phyloP scores from a whole-genome alignment of 2,329 filamentous ascomycete species.

The Chrysosporium queenslandicum region DNA sequence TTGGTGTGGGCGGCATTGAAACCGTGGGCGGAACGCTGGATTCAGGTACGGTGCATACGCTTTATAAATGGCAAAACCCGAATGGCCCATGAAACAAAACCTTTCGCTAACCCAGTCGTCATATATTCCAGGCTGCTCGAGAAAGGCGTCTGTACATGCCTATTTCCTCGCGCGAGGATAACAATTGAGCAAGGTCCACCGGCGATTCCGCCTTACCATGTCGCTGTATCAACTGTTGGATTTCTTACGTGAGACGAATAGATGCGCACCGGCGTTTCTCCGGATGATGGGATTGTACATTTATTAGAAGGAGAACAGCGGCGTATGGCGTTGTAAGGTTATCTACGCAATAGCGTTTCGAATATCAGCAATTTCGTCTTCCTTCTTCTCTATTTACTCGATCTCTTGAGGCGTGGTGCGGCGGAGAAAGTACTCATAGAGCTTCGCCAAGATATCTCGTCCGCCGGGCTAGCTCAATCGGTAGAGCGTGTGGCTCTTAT shows the following conservation, averaged over 20 bases:
- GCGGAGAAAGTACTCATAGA: neutral
- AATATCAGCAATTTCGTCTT: neutral
- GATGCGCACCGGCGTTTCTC: neutral
- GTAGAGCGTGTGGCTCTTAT: conserved; percentile 44
- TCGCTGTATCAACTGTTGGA: too few relatives aligned
- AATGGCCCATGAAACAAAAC: too few relatives aligned
- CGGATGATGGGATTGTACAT: too few relatives aligned
- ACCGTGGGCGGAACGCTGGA: conserved; percentile 50
- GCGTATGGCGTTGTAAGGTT: neutral
- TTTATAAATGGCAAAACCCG: too few relatives aligned
- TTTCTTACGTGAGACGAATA: neutral
- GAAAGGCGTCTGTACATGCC: conserved; percentile 45
- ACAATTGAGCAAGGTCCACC: neutral
- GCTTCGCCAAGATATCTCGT: neutral
- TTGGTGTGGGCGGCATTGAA: conserved; percentile 51
- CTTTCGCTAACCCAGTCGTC: too few relatives aligned
- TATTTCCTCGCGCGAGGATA: conserved; percentile 29
- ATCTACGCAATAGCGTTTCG: neutral
- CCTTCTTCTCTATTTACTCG: neutral
- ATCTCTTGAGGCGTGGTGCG: too few relatives aligned
- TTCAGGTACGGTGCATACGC: conserved; percentile 36
- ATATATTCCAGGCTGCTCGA: conserved; percentile 32
- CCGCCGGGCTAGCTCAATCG: conserved; percentile 44
- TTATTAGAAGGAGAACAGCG: neutral
- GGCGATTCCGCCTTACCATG: too few relatives aligned